Percentiles rank a stretch among this genome's conserved stretches.
Evolutionary conservation across 371 early-diverging fungal species (phyloP).

Genomic region (Syncephalastrum monosporum): DNA sequence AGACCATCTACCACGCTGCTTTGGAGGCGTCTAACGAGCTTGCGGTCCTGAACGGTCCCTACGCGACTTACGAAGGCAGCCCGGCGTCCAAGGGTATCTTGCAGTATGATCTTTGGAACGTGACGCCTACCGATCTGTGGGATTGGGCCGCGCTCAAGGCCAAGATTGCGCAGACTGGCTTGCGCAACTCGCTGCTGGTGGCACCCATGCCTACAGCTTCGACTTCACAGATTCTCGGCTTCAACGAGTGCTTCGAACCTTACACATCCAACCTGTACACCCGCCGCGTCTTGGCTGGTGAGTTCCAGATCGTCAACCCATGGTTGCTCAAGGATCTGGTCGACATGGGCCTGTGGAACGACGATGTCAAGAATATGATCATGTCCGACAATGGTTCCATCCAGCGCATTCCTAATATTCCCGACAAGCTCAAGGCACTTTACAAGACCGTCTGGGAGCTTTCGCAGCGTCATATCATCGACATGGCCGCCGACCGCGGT

Average conservation of each 20-base stretch:
- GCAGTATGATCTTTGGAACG: constrained; percentile 96
- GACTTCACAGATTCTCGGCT: constrained; percentile 98
- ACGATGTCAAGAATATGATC: constrained; percentile 95
- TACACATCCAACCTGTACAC: constrained; percentile 99
- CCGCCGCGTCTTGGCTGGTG: constrained; percentile 98
- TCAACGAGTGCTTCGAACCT: constrained; percentile 99
- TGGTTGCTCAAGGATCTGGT: constrained; percentile 95
- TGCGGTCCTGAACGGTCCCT: constrained; percentile 84
- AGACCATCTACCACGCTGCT: constrained; percentile 98
- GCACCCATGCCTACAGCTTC: constrained; percentile 99
- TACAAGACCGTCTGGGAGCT: constrained; percentile 99
- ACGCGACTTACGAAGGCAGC: constrained; percentile 89
- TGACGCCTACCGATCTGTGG: constrained; percentile 78
- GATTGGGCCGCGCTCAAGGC: constrained; percentile 91
- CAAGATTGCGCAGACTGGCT: constrained; percentile 87
- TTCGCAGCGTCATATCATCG: constrained; percentile 85
- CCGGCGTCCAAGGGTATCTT: constrained; percentile 93
- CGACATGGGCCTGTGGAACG: constrained; percentile 93
- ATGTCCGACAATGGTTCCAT: constrained; percentile 97
- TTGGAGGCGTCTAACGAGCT: constrained; percentile 95
- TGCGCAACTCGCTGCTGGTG: constrained; percentile 97
- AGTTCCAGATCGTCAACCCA: constrained; percentile 99
- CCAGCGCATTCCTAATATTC: constrained; percentile 77
- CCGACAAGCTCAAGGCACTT: constrained; percentile 89
- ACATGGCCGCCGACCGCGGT: constrained; percentile 93